These are phyloP conservation scores for Aphanomyces cochlioides DNA, from an alignment of 352 stramenopile species.

Conservation along the genomic window DNA sequence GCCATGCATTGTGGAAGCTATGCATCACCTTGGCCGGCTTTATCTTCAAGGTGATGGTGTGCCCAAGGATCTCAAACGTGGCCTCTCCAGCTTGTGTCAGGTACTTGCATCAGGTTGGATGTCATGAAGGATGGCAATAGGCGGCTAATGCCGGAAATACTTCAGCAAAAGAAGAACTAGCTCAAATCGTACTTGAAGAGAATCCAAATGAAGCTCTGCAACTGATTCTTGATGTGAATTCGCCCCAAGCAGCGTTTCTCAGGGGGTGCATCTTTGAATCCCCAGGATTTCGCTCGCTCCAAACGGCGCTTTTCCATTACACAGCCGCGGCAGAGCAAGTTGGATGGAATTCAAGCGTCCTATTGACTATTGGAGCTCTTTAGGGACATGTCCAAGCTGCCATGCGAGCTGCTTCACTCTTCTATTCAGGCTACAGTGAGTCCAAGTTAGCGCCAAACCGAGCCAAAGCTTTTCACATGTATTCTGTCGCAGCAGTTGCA, in stretches of 20 bases:
- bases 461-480: constrained; percentile 48
- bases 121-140: background rate
- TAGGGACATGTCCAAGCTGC: constrained; percentile 47
- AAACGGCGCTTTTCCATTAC: constrained; percentile 17
- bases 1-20: constrained; percentile 30
- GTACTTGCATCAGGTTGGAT: constrained; percentile 29
- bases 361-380: background rate
- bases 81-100: constrained; percentile 46
- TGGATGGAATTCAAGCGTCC: background rate
- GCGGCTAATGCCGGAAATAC: background rate
- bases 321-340: constrained; percentile 14
- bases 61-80: constrained; percentile 55
- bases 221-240: background rate
- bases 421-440: constrained; percentile 53
- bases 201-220: constrained; percentile 10
- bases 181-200: background rate
- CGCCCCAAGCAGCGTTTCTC: background rate
- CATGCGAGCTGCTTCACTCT: constrained; percentile 54
- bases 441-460: constrained; percentile 42
- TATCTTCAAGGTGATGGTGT: constrained; percentile 48
- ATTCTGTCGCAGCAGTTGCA: constrained; percentile 47
- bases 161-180: constrained; percentile 2
- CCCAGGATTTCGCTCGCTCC: background rate
- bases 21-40: constrained; percentile 47
- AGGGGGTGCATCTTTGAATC: constrained; percentile 15